Evolutionary conservation across 2,329 filamentous ascomycete genomes (phyloP).

Genomic region (Zymoseptoria crescenta): DNA sequence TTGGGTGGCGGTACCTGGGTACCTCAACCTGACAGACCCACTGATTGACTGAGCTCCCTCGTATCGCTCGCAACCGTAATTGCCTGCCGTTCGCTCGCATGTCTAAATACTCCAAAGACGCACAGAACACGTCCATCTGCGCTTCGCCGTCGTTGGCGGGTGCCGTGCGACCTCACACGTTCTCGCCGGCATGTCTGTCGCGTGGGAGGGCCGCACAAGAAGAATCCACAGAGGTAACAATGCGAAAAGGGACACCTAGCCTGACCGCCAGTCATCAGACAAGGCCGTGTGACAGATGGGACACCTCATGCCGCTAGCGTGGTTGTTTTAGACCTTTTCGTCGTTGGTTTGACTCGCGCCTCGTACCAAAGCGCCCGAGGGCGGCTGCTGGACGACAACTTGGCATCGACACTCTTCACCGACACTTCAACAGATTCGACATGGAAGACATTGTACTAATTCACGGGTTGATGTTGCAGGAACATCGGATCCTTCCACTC

Average conservation of each 20-base stretch:
- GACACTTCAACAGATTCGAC: too few species aligned
- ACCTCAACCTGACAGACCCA: not conserved
- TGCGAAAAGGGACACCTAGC: not conserved
- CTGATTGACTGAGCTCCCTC: constrained; percentile 2
- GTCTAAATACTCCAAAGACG: constrained; percentile 4
- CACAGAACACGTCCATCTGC: constrained; percentile 8
- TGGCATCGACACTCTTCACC: not conserved
- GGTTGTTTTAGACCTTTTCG: not conserved
- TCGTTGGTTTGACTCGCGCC: not conserved
- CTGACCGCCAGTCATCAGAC: not conserved
- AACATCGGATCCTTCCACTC: not conserved
- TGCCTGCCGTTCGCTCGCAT: constrained; percentile 1
- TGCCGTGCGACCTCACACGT: constrained; percentile 13
- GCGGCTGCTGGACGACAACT: not conserved
- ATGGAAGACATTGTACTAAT: too few species aligned
- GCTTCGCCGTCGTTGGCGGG: constrained; percentile 6
- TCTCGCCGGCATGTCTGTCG: constrained; percentile 5
- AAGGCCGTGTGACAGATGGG: not conserved
- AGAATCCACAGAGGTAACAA: not conserved
- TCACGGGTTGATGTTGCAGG: too few species aligned
- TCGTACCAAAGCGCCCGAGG: not conserved
- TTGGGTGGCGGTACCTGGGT: not conserved
- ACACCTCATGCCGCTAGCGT: not conserved
- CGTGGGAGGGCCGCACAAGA: constrained; percentile 8
- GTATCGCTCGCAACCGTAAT: not conserved